Evolutionary conservation across 305 asterid species (phyloP).

Genomic region (Fraxinus paxiana): DNA sequence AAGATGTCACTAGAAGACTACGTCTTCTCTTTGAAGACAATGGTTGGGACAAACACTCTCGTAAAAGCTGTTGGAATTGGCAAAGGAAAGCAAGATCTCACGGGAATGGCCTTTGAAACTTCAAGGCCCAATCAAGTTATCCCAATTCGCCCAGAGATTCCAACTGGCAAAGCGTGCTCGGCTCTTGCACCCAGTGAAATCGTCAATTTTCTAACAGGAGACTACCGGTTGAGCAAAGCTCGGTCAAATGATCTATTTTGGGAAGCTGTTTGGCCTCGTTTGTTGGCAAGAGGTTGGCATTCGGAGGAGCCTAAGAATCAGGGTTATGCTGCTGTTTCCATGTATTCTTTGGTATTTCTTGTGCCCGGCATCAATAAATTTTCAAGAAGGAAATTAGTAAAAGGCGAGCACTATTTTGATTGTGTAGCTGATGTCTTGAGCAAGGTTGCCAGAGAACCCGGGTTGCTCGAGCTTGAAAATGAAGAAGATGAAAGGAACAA

Average conservation of each 20-base stretch:
- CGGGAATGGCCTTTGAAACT: conserved; percentile 48
- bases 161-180: conserved; percentile 63
- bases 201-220: conserved; percentile 58
- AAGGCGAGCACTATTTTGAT: conserved; percentile 65
- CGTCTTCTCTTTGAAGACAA: conserved; percentile 46
- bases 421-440: conserved; percentile 61
- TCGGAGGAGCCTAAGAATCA: conserved; percentile 61
- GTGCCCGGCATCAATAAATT: conserved; percentile 60
- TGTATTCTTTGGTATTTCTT: conserved; percentile 52
- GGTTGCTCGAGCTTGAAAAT: conserved; percentile 47
- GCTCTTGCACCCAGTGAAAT: conserved; percentile 51
- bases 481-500: conserved; percentile 34
- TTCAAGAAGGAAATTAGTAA: conserved; percentile 52
- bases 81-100: conserved; percentile 60
- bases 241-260: conserved; percentile 67
- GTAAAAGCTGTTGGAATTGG: conserved; percentile 69
- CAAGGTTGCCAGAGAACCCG: conserved; percentile 67
- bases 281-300: conserved; percentile 78
- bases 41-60: conserved; percentile 43
- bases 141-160: conserved; percentile 49
- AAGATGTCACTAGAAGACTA: conserved; percentile 48
- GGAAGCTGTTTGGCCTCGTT: conserved; percentile 90
- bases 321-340: conserved; percentile 33
- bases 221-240: conserved; percentile 65
- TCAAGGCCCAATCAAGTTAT: conserved; percentile 36